Evolutionary conservation across 139 green algal genomes (phyloP).

Genomic region (Spirogloea muscicola): DNA sequence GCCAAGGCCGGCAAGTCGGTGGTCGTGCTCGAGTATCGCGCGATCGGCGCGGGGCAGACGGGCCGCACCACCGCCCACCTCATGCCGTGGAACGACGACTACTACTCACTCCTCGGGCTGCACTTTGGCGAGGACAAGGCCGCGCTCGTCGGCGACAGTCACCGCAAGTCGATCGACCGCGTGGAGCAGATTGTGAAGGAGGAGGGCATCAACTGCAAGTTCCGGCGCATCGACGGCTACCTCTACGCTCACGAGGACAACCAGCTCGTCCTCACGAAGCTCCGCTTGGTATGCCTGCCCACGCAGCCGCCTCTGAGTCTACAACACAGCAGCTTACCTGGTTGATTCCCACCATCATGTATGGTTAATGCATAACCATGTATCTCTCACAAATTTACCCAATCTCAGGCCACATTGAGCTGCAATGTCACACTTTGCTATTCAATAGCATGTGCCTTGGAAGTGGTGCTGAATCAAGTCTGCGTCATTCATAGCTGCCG

Average conservation of each 20-base stretch:
- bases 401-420: no score
- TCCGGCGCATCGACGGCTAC: slow-evolving; percentile 52
- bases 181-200: slow-evolving; percentile 50
- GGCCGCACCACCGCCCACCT: slow-evolving; percentile 62
- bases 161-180: slow-evolving; percentile 55
- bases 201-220: slow-evolving; percentile 62
- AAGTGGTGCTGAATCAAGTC: no score
- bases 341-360: neutral
- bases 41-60: slow-evolving; percentile 56
- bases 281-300: slow-evolving; percentile 1
- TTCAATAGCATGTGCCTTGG: no score
- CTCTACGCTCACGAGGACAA: slow-evolving; percentile 55
- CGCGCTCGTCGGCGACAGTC: slow-evolving; percentile 53
- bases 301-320: neutral
- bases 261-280: slow-evolving; percentile 19
- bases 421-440: no score
- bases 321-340: neutral
- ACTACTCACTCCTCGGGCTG: slow-evolving; percentile 51
- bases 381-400: slow-evolving; percentile 10
- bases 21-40: neutral
- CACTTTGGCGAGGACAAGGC: slow-evolving; percentile 55
- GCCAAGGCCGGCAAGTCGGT: neutral
- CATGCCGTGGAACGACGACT: slow-evolving; percentile 64
- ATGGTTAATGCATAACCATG: neutral
- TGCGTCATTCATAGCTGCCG: neutral